Percentiles rank a stretch among this genome's conserved stretches.
These are phyloP conservation scores for Phyllostachys edulis DNA, from an alignment of 176 grass and related monocot species.

Conservation along the genomic window DNA sequence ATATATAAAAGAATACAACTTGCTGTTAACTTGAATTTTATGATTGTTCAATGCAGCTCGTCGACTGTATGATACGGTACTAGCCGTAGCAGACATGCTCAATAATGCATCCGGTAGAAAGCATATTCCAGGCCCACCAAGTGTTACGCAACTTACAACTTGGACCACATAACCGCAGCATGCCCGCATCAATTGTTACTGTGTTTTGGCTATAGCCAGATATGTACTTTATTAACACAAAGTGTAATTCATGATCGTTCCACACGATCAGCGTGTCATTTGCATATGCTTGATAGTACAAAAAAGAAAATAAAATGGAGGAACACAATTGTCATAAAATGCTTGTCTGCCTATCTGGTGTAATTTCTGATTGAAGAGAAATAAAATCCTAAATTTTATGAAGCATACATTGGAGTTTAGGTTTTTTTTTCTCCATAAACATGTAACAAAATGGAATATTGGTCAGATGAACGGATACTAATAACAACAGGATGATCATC, in stretches of 20 bases:
- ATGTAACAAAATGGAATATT: slow-evolving; percentile 5
- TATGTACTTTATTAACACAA: slow-evolving; percentile 2
- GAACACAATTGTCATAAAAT: background rate
- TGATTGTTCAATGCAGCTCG: background rate
- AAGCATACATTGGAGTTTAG: background rate
- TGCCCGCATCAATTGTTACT: background rate
- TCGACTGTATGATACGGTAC: background rate
- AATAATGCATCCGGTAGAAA: background rate
- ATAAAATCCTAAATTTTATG: background rate
- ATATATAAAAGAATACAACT: slow-evolving; percentile 10
- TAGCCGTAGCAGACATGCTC: background rate
- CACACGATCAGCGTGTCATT: background rate
- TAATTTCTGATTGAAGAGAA: slow-evolving; percentile 1
- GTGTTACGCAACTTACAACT: background rate
- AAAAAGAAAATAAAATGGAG: background rate
- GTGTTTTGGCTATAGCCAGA: background rate
- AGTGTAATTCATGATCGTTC: background rate
- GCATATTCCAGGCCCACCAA: background rate
- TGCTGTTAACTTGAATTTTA: background rate
- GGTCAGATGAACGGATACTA: background rate
- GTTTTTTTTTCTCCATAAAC: background rate
- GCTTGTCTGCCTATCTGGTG: background rate
- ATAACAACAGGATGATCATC: slow-evolving; percentile 2
- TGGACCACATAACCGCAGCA: background rate
- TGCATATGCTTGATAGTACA: background rate